Percentiles rank a stretch among this genome's conserved stretches.
Conservation (phyloP, 495 filamentous ascomycete species). For the Aspergillus hancockii region DNA sequence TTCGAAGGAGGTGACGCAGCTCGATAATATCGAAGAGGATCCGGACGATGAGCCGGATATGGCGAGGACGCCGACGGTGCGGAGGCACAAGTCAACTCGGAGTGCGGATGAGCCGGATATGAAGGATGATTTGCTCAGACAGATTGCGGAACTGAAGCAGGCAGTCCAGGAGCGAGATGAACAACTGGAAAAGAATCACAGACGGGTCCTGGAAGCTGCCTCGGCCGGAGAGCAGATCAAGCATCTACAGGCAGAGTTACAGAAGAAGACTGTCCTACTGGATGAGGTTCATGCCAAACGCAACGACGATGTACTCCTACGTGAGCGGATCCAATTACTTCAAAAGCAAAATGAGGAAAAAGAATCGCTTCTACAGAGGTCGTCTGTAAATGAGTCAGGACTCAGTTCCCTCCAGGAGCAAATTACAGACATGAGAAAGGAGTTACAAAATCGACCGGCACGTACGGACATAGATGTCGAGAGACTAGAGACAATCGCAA, state of each 20-base stretch:
- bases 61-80: slow-evolving; percentile 33
- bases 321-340: slow-evolving; percentile 36
- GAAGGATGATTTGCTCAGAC: slow-evolving; percentile 33
- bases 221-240: slow-evolving; percentile 43
- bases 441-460: slow-evolving; percentile 30
- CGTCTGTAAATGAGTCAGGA: slow-evolving; percentile 23
- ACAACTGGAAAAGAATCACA: slow-evolving; percentile 36
- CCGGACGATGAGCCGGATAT: slow-evolving; percentile 30
- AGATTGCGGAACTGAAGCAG: slow-evolving; percentile 38
- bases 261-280: slow-evolving; percentile 34
- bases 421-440: slow-evolving; percentile 38
- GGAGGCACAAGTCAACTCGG: slow-evolving; percentile 24
- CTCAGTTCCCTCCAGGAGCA: slow-evolving; percentile 34
- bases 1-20: slow-evolving; percentile 37
- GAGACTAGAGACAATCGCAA: slow-evolving; percentile 37
- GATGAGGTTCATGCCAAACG: slow-evolving; percentile 31
- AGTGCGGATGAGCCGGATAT: slow-evolving; percentile 20
- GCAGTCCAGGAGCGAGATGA: slow-evolving; percentile 41
- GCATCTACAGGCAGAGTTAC: slow-evolving; percentile 40
- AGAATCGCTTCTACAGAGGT: slow-evolving; percentile 28
- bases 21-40: slow-evolving; percentile 46
- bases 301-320: slow-evolving; percentile 28
- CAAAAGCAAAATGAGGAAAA: slow-evolving; percentile 35
- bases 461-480: slow-evolving; percentile 30
- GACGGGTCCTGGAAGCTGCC: slow-evolving; percentile 37